Percentiles rank a stretch among this genome's conserved stretches.
Evolutionary conservation across 1,139 yeast species (phyloP).

Genomic region (Yamadazyma diddensiae): DNA sequence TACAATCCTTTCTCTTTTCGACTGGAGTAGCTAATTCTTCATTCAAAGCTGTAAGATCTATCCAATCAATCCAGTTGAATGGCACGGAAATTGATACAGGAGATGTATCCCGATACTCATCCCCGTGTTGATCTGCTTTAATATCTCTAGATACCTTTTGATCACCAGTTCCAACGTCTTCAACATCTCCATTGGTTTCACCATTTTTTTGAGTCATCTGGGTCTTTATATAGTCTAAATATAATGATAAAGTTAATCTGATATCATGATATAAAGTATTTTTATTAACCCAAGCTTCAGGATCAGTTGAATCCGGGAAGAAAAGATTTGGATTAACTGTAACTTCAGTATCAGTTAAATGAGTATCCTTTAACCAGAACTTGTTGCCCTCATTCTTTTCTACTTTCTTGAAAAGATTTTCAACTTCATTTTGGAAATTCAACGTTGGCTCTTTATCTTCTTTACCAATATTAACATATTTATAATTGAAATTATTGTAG

Average conservation of each 20-base stretch:
- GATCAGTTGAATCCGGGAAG: slow-evolving; percentile 11
- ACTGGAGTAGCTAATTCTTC: slow-evolving; percentile 16
- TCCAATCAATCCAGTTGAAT: slow-evolving; percentile 32
- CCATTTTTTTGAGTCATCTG: slow-evolving; percentile 1
- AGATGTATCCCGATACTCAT: too few relatives aligned
- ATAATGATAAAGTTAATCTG: slow-evolving; percentile 36
- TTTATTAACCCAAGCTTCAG: slow-evolving; percentile 18
- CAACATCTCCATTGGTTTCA: background rate
- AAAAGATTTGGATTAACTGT: slow-evolving; percentile 18
- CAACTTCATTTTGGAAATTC: slow-evolving; percentile 14
- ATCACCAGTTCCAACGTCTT: background rate
- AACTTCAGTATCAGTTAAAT: slow-evolving; percentile 16
- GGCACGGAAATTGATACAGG: slow-evolving; percentile 22
- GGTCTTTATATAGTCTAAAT: slow-evolving; percentile 25
- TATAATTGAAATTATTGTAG: slow-evolving; percentile 1
- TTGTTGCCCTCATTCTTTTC: slow-evolving; percentile 14
- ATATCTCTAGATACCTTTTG: background rate
- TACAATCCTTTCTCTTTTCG: slow-evolving; percentile 14
- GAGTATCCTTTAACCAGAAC: slow-evolving; percentile 25
- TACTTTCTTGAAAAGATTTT: slow-evolving; percentile 16
- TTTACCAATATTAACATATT: slow-evolving; percentile 9
- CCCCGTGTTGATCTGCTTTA: background rate
- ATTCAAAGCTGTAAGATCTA: slow-evolving; percentile 21
- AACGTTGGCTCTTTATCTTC: slow-evolving; percentile 10
- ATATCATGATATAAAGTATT: slow-evolving; percentile 33